Evolutionary conservation across 768 basidiomycete species (phyloP).

Genomic region (Calvatia gigantea): DNA sequence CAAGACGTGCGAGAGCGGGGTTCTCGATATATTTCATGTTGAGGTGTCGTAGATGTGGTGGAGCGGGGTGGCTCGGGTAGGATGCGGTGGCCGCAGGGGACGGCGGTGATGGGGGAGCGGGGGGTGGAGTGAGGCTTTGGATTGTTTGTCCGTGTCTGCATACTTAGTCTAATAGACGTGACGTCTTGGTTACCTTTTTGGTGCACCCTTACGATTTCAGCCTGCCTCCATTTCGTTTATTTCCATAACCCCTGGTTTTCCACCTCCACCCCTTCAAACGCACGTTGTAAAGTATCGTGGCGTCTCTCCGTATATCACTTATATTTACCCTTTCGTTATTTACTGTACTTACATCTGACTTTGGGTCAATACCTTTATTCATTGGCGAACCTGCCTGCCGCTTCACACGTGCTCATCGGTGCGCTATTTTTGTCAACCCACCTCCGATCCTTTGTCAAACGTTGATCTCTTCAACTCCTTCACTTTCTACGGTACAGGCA

Average conservation of each 20-base stretch:
- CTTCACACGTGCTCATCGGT: constrained; percentile 6
- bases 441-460: not conserved
- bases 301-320: not conserved
- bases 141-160: constrained; percentile 3
- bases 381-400: not conserved
- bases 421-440: constrained; percentile 2
- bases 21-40: constrained; percentile 88
- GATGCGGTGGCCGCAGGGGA: not conserved
- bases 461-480: not conserved
- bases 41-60: not conserved
- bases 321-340: not conserved
- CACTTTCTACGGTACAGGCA: not conserved
- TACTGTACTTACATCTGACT: too few species aligned
- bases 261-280: not conserved
- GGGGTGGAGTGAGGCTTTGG: not conserved
- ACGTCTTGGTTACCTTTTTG: constrained; percentile 5
- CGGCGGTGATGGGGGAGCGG: constrained; percentile 7
- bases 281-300: not conserved
- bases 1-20: constrained; percentile 74
- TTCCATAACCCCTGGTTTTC: not conserved
- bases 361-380: too few species aligned
- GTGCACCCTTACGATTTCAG: not conserved
- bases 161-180: not conserved
- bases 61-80: not conserved
- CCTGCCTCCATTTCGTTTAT: not conserved